Conservation (phyloP, 1,139 yeast genomes). For the Pichia sp. region DNA sequence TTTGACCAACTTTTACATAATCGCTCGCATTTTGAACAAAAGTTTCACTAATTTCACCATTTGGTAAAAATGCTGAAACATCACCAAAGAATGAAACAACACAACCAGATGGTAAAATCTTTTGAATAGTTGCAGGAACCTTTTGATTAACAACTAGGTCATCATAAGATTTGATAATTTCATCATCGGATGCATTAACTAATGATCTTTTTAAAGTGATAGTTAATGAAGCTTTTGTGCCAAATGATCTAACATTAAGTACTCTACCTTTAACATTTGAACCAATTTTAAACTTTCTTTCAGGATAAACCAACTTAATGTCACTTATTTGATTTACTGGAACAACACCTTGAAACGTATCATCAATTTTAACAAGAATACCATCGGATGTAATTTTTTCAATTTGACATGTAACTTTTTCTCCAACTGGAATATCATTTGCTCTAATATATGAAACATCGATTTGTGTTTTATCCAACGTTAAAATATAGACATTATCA, state of each 20-base stretch:
- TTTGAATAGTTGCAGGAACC: conserved; percentile 70
- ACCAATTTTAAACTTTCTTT: conserved; percentile 83
- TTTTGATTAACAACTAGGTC: conserved; percentile 53
- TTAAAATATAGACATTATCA: conserved; percentile 62
- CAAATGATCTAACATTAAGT: conserved; percentile 33
- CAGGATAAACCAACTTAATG: conserved; percentile 78
- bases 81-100: conserved; percentile 77
- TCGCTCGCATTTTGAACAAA: conserved; percentile 73
- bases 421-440: conserved; percentile 74
- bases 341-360: conserved; percentile 68
- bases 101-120: conserved; percentile 71
- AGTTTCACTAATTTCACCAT: conserved; percentile 84
- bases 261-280: conserved; percentile 71
- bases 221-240: conserved; percentile 37
- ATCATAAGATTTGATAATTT: conserved; percentile 46
- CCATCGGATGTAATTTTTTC: conserved; percentile 62
- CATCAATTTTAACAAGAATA: conserved; percentile 56
- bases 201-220: conserved; percentile 80
- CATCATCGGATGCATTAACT: conserved; percentile 63
- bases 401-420: conserved; percentile 53
- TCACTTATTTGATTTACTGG: conserved; percentile 78
- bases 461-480: conserved; percentile 61
- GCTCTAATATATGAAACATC: conserved; percentile 59
- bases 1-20: conserved; percentile 76
- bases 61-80: conserved; percentile 74